Conservation (phyloP, 2,329 filamentous ascomycete species). For the Talaromyces islandicus region DNA sequence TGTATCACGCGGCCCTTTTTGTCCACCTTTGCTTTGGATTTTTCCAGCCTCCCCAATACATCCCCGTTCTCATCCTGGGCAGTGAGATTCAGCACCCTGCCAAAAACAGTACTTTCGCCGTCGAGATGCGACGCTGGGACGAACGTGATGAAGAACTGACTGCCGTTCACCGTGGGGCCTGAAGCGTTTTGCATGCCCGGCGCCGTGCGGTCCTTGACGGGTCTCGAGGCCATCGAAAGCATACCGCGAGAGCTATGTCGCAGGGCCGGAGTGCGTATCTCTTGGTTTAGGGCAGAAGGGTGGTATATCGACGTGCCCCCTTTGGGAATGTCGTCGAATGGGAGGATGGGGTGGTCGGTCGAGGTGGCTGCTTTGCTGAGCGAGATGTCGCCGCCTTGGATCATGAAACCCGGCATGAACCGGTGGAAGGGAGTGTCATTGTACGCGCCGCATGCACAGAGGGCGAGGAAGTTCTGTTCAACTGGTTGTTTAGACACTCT, state of each 20-base stretch:
- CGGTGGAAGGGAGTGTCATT: slow-evolving; percentile 58
- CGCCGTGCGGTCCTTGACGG: slow-evolving; percentile 38
- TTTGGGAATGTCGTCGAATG: slow-evolving; percentile 45
- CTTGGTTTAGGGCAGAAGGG: slow-evolving; percentile 52
- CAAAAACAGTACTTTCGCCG: slow-evolving; percentile 63
- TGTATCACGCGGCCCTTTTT: slow-evolving; percentile 54
- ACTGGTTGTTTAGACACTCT: neutral
- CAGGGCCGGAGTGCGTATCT: slow-evolving; percentile 52
- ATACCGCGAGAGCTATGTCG: slow-evolving; percentile 54
- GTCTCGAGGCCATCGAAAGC: slow-evolving; percentile 54
- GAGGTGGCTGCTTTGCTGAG: slow-evolving; percentile 39
- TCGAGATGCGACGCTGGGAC: slow-evolving; percentile 58
- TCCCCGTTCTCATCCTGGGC: slow-evolving; percentile 40
- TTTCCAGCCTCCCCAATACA: slow-evolving; percentile 47
- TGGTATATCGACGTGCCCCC: slow-evolving; percentile 52
- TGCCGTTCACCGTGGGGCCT: slow-evolving; percentile 44
- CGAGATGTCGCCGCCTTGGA: slow-evolving; percentile 54
- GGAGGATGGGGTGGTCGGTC: slow-evolving; percentile 34
- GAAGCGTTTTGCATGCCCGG: slow-evolving; percentile 39
- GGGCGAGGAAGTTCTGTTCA: slow-evolving; percentile 57
- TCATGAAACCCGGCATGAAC: slow-evolving; percentile 58
- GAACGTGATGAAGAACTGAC: slow-evolving; percentile 61
- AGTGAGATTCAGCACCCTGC: slow-evolving; percentile 47
- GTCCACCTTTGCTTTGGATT: slow-evolving; percentile 55
- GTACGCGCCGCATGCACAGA: slow-evolving; percentile 58